phyloP scores from a whole-genome alignment of 495 filamentous ascomycete genomes.

The Trichoderma gamsii region DNA sequence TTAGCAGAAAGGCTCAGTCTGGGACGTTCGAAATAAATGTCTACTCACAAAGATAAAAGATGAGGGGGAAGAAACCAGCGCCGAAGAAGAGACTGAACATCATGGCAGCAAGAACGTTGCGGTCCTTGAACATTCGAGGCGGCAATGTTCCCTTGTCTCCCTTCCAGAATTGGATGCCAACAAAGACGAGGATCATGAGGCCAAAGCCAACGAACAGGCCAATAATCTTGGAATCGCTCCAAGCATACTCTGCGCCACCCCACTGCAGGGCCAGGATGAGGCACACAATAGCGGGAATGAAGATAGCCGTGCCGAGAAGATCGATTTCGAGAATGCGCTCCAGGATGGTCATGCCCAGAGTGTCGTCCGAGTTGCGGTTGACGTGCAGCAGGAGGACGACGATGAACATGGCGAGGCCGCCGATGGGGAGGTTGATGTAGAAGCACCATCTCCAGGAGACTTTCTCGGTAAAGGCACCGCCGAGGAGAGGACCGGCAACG shows the following conservation, averaged over 20 bases:
- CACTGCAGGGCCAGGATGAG: constrained; percentile 60
- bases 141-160: constrained; percentile 51
- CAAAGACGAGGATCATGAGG: constrained; percentile 43
- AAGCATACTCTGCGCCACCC: constrained; percentile 51
- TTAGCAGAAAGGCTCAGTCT: background rate
- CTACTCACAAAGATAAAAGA: constrained; percentile 60
- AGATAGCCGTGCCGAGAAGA: constrained; percentile 42
- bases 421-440: constrained; percentile 58
- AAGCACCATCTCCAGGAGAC: constrained; percentile 53
- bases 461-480: constrained; percentile 43
- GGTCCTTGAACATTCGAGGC: constrained; percentile 49
- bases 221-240: constrained; percentile 39
- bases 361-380: constrained; percentile 25
- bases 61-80: constrained; percentile 59
- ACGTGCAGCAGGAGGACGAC: constrained; percentile 50
- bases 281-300: constrained; percentile 50
- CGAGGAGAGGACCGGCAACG: constrained; percentile 38
- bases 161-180: constrained; percentile 44
- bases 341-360: constrained; percentile 27
- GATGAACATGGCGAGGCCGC: constrained; percentile 48
- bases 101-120: constrained; percentile 47
- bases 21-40: background rate
- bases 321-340: constrained; percentile 46
- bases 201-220: constrained; percentile 45
- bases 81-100: constrained; percentile 56